A percentile compares a stretch with the other conserved stretches of the same genome.
phyloP scores from a whole-genome alignment of 169 alveolate species.

The Plasmodium vinckei region DNA sequence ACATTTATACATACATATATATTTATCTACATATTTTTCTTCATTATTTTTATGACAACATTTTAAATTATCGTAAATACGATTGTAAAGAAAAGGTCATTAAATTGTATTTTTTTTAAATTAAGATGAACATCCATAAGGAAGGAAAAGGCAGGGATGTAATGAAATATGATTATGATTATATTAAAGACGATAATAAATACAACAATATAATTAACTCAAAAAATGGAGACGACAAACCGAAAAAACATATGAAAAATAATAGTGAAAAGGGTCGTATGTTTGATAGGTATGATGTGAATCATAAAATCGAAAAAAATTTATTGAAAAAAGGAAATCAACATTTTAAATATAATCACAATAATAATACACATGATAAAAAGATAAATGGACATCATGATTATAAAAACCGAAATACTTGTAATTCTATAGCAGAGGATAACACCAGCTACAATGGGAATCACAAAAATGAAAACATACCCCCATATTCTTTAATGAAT shows the following conservation, averaged over 20 bases:
- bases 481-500: background rate
- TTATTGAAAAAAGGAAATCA: slow-evolving; percentile 19
- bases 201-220: background rate
- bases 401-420: background rate
- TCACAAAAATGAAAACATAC: background rate
- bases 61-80: no score
- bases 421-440: background rate
- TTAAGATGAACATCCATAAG: slow-evolving; percentile 26
- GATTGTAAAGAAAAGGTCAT: slow-evolving; percentile 4
- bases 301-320: slow-evolving; percentile 19
- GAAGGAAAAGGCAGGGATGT: slow-evolving; percentile 3
- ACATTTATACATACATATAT: no score
- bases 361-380: background rate
- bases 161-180: slow-evolving; percentile 24
- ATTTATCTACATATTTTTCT: no score
- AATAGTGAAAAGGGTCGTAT: slow-evolving; percentile 4
- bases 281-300: slow-evolving; percentile 6
- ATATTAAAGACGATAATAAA: slow-evolving; percentile 13
- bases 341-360: background rate
- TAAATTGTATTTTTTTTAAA: slow-evolving; percentile 5
- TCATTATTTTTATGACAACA: no score
- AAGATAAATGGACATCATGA: slow-evolving; percentile 8
- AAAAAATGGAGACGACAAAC: slow-evolving; percentile 22
- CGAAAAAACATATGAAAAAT: slow-evolving; percentile 3
- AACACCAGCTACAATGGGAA: background rate